phyloP scores from a whole-genome alignment of 108 stramenopile species.

The Nannochloropsis granulata region DNA sequence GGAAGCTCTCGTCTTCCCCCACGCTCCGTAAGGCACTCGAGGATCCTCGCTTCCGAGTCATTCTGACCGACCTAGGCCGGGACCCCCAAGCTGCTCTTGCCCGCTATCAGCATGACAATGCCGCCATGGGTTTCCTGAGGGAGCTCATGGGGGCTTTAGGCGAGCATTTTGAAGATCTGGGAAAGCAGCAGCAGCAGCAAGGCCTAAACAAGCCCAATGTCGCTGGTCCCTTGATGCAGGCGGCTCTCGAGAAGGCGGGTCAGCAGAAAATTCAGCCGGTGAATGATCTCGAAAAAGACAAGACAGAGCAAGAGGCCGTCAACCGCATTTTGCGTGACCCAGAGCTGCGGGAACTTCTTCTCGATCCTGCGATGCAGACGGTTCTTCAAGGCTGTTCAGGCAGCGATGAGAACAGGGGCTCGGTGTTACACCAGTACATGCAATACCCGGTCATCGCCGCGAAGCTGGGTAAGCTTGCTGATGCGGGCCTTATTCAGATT shows the following conservation, averaged over 20 bases:
- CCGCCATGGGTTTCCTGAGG: not conserved
- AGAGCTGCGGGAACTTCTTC: slow-evolving; percentile 15
- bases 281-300: not conserved
- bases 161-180: slow-evolving; percentile 4
- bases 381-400: slow-evolving; percentile 1
- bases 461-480: not conserved
- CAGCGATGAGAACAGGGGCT: not conserved
- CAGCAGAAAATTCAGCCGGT: not conserved
- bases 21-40: not conserved
- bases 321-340: slow-evolving; percentile 1
- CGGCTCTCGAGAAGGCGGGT: not conserved
- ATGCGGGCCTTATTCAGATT: not conserved
- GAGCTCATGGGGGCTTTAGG: slow-evolving; percentile 11
- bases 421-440: not conserved
- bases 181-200: not conserved
- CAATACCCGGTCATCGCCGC: not conserved
- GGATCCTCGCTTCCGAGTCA: not conserved
- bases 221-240: not conserved
- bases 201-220: not conserved
- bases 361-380: slow-evolving; percentile 22
- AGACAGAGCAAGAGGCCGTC: not conserved
- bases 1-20: not conserved
- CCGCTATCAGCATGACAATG: not conserved
- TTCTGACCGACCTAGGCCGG: not conserved
- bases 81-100: not conserved